A percentile compares a stretch with the other conserved stretches of the same genome.
Conservation (phyloP, 2,329 filamentous ascomycete species). For the Clonostachys solani region DNA sequence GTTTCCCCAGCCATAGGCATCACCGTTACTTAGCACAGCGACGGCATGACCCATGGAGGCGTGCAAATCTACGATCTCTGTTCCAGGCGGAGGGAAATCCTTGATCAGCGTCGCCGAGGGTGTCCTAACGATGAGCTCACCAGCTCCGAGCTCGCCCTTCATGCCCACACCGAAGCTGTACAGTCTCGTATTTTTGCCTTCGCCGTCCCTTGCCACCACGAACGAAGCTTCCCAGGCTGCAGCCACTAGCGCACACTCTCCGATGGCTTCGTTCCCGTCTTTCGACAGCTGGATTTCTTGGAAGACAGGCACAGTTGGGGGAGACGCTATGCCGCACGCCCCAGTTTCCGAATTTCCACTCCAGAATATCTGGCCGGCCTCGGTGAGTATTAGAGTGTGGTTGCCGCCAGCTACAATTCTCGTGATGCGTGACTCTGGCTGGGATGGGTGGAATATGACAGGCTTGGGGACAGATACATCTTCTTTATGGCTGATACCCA, state of each 20-base stretch:
- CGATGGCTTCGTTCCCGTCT: constrained; percentile 17
- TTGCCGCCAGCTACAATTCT: constrained; percentile 69
- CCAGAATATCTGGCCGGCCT: constrained; percentile 55
- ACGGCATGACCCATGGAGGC: constrained; percentile 78
- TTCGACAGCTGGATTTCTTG: constrained; percentile 27
- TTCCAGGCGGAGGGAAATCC: constrained; percentile 59
- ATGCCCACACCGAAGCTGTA: constrained; percentile 62
- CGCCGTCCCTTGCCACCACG: constrained; percentile 44
- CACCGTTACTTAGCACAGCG: constrained; percentile 67
- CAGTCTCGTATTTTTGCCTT: constrained; percentile 40
- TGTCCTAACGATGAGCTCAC: constrained; percentile 43
- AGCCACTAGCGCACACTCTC: constrained; percentile 40
- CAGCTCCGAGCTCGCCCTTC: constrained; percentile 71
- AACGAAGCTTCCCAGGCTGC: constrained; percentile 79
- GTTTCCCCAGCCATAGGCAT: constrained; percentile 85
- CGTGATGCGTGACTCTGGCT: constrained; percentile 26
- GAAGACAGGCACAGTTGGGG: constrained; percentile 27
- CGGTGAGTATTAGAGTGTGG: constrained; percentile 73
- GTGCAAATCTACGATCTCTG: constrained; percentile 58
- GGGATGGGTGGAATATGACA: constrained; percentile 48
- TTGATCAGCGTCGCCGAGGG: constrained; percentile 43
- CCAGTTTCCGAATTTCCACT: constrained; percentile 56
- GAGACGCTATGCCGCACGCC: constrained; percentile 44
- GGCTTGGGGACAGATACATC: constrained; percentile 65
- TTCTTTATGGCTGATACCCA: constrained; percentile 67